These are phyloP conservation scores for Chamaenerion angustifolium DNA, from an alignment of 345 rosid species.

Conservation along the genomic window DNA sequence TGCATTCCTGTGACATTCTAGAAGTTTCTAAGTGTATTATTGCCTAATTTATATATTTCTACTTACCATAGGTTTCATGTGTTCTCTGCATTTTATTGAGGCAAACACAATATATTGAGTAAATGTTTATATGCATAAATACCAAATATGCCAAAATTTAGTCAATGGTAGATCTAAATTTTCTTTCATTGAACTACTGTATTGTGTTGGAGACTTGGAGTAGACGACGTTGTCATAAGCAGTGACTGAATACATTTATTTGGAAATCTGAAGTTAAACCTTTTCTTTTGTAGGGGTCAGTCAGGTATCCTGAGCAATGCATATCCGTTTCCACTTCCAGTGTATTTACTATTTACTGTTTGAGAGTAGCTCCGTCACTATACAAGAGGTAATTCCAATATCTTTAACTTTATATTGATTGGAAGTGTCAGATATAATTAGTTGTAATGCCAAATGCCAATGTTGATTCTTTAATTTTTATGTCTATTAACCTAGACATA, in stretches of 20 bases:
- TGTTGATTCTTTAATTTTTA: background rate
- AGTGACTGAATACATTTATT: background rate
- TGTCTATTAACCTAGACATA: too few species aligned
- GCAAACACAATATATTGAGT: too few species aligned
- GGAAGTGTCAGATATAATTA: background rate
- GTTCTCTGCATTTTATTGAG: too few species aligned
- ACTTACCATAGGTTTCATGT: too few species aligned
- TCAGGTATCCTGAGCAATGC: constrained; percentile 69
- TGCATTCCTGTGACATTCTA: background rate
- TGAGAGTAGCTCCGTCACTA: constrained; percentile 38
- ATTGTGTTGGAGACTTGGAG: too few species aligned
- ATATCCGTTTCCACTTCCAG: constrained; percentile 81
- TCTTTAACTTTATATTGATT: background rate
- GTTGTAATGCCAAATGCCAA: background rate
- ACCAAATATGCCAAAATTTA: too few species aligned
- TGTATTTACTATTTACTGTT: constrained; percentile 66
- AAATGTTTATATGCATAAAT: too few species aligned
- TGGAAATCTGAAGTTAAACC: constrained; percentile 7
- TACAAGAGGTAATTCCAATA: constrained; percentile 46
- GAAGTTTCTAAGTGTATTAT: too few species aligned
- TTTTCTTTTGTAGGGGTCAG: constrained; percentile 55
- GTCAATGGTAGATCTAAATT: too few species aligned
- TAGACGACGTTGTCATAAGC: background rate
- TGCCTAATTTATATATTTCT: too few species aligned
- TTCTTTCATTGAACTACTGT: too few species aligned